Evolutionary conservation across 371 early-diverging fungal species (phyloP), one percentile per base, ranked within the genome.

Genomic region (Actinomortierella wolfii): DNA sequence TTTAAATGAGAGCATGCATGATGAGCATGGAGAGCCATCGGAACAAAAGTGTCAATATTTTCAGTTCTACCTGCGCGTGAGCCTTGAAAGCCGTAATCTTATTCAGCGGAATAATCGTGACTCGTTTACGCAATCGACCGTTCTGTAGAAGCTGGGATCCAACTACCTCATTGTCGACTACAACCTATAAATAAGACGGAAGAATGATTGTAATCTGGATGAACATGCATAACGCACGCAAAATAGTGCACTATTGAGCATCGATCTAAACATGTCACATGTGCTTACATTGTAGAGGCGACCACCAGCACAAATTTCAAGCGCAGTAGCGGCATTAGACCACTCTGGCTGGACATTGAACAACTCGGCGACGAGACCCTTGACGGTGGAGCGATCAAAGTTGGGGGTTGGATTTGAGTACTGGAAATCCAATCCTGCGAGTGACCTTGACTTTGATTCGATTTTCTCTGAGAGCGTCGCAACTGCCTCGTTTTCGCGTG

Each of bases 71-170:
- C 79, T 89, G 85, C 5, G 89, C 86, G 8, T 87, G 79, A 13
- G 89, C 80, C 54, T 59, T 80, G 56, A 79, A 84, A 0, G 90
- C 82, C 24, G 81, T 77, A 46, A 99, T 98, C 74, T 97, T 97
- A 86, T 96, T 97, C 11, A 99, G 80, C 7, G 99, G 99, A 59
- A 99, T 97, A 28, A 99, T 83, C 5, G 96, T 97, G 34, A 95
- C 92, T n/a, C 96, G 88, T 47, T 88, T 89, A 47, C 86, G 83
- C 7, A 98, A 79, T 45, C 78, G 81, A 14, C 95, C 94, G 17
- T 84, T 79, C 51, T 95, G 87, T 21, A 99, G 78, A 23, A 99
- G 76, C 65, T 90, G 87, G 0, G 91, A 81, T 23, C 92, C 99
- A 3, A 95, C 86, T 4, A 83, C 82, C 62, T 99, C 99, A 68